Evolutionary conservation across 78 protist species (phyloP).

Genomic region (Guillardia theta): DNA sequence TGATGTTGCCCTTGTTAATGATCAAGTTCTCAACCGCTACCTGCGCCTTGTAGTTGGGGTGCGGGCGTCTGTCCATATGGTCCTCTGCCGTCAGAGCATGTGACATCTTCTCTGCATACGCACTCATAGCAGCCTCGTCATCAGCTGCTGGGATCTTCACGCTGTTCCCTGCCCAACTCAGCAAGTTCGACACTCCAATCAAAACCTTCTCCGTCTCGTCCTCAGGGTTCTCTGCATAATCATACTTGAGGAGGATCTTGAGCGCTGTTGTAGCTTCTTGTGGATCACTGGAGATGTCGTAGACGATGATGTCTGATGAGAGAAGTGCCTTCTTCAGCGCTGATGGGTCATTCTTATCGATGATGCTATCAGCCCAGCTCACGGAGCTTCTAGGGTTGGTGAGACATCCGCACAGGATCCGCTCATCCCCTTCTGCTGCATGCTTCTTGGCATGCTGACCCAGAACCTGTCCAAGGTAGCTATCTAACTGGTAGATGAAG

Average conservation of each 20-base stretch:
- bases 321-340: background rate
- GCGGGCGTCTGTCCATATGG: background rate
- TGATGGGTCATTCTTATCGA: background rate
- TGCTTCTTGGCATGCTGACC: background rate
- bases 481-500: background rate
- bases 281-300: background rate
- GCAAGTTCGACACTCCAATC: background rate
- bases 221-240: background rate
- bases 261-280: constrained; percentile 5
- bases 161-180: background rate
- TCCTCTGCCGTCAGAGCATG: background rate
- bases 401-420: background rate
- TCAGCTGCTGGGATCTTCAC: background rate
- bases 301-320: constrained; percentile 14
- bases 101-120: background rate
- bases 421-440: background rate
- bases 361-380: background rate
- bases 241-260: background rate
- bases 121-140: background rate
- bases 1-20: constrained; percentile 25
- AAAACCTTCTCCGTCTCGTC: background rate
- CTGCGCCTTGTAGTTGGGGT: constrained; percentile 27
- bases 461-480: background rate
- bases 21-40: background rate
- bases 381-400: background rate